Percentiles rank a stretch among this genome's conserved stretches.
phyloP scores from a whole-genome alignment of 176 grass and related monocot genomes.

The Oryza glumipatula region DNA sequence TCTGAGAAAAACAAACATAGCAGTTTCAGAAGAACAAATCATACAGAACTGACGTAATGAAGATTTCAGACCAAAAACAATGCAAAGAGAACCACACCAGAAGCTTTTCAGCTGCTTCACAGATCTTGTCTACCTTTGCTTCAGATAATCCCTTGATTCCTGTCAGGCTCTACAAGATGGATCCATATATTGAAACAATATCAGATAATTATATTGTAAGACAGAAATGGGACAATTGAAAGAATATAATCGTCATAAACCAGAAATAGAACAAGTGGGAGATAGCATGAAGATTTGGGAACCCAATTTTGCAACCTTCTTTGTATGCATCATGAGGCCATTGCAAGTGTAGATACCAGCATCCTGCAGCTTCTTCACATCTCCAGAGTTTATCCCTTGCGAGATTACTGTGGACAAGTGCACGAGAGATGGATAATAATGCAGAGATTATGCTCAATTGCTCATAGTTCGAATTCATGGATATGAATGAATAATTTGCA shows the following conservation, averaged over 20 bases:
- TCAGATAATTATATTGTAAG: neutral
- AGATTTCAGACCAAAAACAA: constrained; percentile 19
- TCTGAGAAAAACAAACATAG: constrained; percentile 47
- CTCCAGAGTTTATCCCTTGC: constrained; percentile 91
- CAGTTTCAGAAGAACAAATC: constrained; percentile 31
- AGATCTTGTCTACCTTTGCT: constrained; percentile 94
- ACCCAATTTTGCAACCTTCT: constrained; percentile 60
- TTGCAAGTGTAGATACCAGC: constrained; percentile 98
- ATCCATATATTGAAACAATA: neutral
- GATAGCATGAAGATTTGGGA: neutral
- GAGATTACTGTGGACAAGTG: constrained; percentile 69
- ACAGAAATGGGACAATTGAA: constrained; percentile 4
- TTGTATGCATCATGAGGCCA: constrained; percentile 98
- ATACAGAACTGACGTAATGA: constrained; percentile 5
- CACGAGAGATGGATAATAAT: constrained; percentile 1
- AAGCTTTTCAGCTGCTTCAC: constrained; percentile 80
- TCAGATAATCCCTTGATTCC: constrained; percentile 95
- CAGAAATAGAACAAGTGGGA: neutral
- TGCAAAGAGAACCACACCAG: constrained; percentile 52
- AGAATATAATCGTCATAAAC: neutral
- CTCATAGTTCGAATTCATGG: constrained; percentile 14
- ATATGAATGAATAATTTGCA: neutral
- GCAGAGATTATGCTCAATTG: neutral
- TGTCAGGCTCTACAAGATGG: constrained; percentile 61
- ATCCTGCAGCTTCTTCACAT: constrained; percentile 96